These are phyloP conservation scores for Botrytis aclada DNA, from an alignment of 2,329 filamentous ascomycete genomes.

Conservation along the genomic window DNA sequence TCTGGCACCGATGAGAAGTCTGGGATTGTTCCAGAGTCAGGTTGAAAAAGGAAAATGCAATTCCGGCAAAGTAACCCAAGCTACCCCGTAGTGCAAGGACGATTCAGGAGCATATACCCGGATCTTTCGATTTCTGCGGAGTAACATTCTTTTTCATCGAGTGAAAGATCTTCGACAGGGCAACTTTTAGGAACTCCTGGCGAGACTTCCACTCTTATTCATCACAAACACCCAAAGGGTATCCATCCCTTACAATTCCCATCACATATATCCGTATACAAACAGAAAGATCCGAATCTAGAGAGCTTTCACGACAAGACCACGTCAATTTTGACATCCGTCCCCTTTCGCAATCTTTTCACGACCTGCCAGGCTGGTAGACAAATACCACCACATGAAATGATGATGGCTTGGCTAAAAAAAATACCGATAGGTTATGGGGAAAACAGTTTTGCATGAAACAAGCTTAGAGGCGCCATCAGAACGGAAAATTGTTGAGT, in stretches of 20 bases:
- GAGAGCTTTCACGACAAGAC: not conserved
- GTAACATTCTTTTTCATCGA: not conserved
- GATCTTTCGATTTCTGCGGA: slow-evolving; percentile 4
- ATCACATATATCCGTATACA: not conserved
- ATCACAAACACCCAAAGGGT: not conserved
- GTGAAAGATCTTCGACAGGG: not conserved
- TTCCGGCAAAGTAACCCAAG: not conserved
- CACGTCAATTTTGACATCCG: not conserved
- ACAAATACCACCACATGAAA: slow-evolving; percentile 11
- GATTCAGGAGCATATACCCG: not conserved
- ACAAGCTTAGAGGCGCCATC: slow-evolving; percentile 4
- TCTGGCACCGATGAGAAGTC: not conserved
- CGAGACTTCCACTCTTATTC: not conserved
- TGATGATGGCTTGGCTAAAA: slow-evolving; percentile 2
- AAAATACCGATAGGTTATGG: not conserved
- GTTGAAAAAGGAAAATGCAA: slow-evolving; percentile 3
- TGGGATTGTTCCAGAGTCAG: not conserved
- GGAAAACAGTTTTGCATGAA: not conserved
- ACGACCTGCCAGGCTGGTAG: not conserved
- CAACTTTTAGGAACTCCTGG: not conserved
- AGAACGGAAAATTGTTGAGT: not conserved
- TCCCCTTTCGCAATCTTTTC: not conserved
- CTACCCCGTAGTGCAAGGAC: not conserved
- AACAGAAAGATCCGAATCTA: not conserved
- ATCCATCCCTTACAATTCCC: not conserved